A percentile compares a stretch with the other conserved stretches of the same genome.
Conservation (phyloP, 2,329 filamentous ascomycete genomes). For the Ploettnerulaceae sp. region DNA sequence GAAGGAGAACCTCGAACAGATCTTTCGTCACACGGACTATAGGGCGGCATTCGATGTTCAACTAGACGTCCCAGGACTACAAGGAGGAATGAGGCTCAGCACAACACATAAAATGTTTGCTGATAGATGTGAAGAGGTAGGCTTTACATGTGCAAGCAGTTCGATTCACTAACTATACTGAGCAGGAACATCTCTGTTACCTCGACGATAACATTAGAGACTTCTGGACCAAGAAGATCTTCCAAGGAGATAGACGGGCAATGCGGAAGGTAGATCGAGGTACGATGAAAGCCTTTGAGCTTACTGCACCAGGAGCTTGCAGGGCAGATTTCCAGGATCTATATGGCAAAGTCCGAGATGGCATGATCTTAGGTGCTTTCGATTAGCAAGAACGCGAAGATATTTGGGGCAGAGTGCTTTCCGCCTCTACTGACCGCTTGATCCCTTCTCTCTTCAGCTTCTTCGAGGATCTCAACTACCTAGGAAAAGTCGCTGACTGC, state of each 20-base stretch:
- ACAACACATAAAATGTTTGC: slow-evolving; percentile 14
- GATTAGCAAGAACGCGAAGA: slow-evolving; percentile 25
- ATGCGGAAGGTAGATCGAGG: slow-evolving; percentile 32
- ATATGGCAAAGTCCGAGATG: slow-evolving; percentile 29
- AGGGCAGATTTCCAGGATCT: slow-evolving; percentile 27
- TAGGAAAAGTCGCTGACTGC: slow-evolving; percentile 29
- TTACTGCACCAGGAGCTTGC: slow-evolving; percentile 31
- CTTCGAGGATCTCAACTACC: slow-evolving; percentile 36
- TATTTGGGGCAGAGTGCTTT: slow-evolving; percentile 32
- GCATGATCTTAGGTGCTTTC: slow-evolving; percentile 34
- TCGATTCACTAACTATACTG: slow-evolving; percentile 13
- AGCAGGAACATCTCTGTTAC: slow-evolving; percentile 34
- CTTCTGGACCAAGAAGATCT: slow-evolving; percentile 33
- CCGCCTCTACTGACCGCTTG: slow-evolving; percentile 23
- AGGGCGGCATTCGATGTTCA: slow-evolving; percentile 14
- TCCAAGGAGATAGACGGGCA: slow-evolving; percentile 26
- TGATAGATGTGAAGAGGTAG: slow-evolving; percentile 13
- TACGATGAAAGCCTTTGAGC: slow-evolving; percentile 34
- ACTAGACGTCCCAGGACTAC: slow-evolving; percentile 14
- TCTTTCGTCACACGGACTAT: slow-evolving; percentile 20
- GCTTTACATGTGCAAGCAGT: slow-evolving; percentile 10
- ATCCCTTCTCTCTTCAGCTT: slow-evolving; percentile 37
- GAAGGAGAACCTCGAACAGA: slow-evolving; percentile 13
- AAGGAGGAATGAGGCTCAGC: slow-evolving; percentile 5
- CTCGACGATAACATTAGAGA: slow-evolving; percentile 31